Evolutionary conservation across 2,329 filamentous ascomycete genomes (phyloP).

Genomic region (Aspergillus novoparasiticus): DNA sequence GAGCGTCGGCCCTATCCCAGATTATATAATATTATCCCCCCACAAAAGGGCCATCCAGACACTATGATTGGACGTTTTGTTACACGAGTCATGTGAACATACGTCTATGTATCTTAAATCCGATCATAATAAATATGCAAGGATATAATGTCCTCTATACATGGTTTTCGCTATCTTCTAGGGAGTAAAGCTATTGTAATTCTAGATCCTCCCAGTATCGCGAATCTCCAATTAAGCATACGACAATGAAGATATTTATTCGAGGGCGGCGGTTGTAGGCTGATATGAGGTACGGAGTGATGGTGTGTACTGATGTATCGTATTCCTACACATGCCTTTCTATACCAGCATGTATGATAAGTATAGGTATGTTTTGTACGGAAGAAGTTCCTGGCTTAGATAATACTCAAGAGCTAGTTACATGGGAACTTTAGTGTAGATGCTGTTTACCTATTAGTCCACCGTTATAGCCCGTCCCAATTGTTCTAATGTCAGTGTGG

Average conservation of each 20-base stretch:
- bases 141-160: neutral
- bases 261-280: neutral
- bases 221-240: neutral
- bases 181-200: neutral
- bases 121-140: neutral
- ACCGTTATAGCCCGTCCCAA: neutral
- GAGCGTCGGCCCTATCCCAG: conserved; percentile 36
- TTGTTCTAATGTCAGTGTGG: neutral
- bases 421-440: neutral
- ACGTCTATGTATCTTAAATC: neutral
- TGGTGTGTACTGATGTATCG: neutral
- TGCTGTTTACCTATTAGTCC: neutral
- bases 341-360: neutral
- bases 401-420: neutral
- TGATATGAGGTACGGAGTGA: neutral
- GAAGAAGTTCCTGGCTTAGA: neutral
- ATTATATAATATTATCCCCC: conserved; percentile 34
- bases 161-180: neutral
- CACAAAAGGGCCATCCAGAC: conserved; percentile 10
- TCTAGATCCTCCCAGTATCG: neutral
- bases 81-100: neutral
- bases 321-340: neutral
- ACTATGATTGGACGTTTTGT: neutral
- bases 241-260: neutral
- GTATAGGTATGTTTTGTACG: neutral